phyloP scores from a whole-genome alignment of 805 yeast species.

The Candida xiaguanensis region DNA sequence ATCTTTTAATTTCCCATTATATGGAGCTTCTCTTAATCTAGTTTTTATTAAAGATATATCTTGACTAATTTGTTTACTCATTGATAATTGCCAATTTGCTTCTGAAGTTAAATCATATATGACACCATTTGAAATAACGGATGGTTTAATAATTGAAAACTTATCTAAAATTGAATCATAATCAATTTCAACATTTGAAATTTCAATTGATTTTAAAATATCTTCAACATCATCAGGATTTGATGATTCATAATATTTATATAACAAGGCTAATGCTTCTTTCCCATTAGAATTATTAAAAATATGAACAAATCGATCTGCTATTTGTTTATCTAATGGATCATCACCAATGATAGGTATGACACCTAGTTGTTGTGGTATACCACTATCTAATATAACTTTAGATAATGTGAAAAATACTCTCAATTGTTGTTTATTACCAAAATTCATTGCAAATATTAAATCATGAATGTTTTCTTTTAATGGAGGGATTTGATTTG shows the following conservation, averaged over 20 bases:
- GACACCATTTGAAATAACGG: constrained; percentile 72
- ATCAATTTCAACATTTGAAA: constrained; percentile 15
- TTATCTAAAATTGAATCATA: constrained; percentile 20
- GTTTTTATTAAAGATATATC: constrained; percentile 45
- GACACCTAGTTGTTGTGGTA: constrained; percentile 80
- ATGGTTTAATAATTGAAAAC: constrained; percentile 43
- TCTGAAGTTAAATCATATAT: constrained; percentile 46
- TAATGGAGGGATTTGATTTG: constrained; percentile 65
- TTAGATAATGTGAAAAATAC: constrained; percentile 49
- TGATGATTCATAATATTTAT: constrained; percentile 29
- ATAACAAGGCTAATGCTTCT: constrained; percentile 39
- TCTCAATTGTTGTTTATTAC: constrained; percentile 47
- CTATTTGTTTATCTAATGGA: constrained; percentile 23
- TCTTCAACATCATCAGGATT: constrained; percentile 21
- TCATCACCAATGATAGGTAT: constrained; percentile 53
- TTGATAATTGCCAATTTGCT: constrained; percentile 48
- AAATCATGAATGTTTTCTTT: constrained; percentile 73
- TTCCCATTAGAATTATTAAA: constrained; percentile 23
- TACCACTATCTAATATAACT: constrained; percentile 48
- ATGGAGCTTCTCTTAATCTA: constrained; percentile 20
- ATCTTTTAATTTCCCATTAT: constrained; percentile 31
- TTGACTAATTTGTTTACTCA: constrained; percentile 48
- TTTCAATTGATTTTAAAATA: constrained; percentile 16
- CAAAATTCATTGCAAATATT: constrained; percentile 63
- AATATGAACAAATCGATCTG: constrained; percentile 32